Base-by-base conservation (phyloP, 306 rosid genomes). In the Elaeagnus macrophylla region DNA sequence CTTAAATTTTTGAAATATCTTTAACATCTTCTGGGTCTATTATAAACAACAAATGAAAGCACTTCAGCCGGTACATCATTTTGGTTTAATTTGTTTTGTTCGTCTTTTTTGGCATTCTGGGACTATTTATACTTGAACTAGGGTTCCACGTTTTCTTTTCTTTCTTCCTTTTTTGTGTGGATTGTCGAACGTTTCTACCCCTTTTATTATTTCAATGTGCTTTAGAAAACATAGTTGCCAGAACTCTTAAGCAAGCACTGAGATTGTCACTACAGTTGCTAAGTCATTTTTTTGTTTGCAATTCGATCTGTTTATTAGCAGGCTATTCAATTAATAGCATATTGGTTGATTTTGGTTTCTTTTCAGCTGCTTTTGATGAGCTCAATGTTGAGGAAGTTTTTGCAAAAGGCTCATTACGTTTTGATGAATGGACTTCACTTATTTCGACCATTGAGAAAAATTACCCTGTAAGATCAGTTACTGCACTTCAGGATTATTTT, bases 391-490 rank as follows among this genome's bases (percentile, higher is more conserved):
- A 58, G 60, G 73, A 75, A 53, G 65, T 53, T 55, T 62, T 75
- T 59, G 53, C 81, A 8, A 42, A 71, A 70, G 75, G 71, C 14
- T 69, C 79, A 50, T 49, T 79, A 51, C 77, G 67, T 62, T 85
- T 85, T 56, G 84, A 81, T 16, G 86, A 67, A 66, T 90, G 90
- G 94, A 67, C 74, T 68, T 66, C 73, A 14, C 81, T 86, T 35
- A 76, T 86, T 74, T 75, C 78, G 7, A 69, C 78, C 59, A 65
- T 46, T 37, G 97, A 86, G 72, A 77, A 48, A 53, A 42, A 41
- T n/a, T 67, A 58, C 68, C 77, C 81, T 48, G 95, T 90, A 78
- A 77, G 85, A 64, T 61, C 57, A 47, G 19, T 68, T 32, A 53
- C 51, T 16, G 48, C 50, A 37, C 51, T 8, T 16, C 39, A 19